phyloP scores from a whole-genome alignment of 352 stramenopile species.

The Globisporangium splendens region DNA sequence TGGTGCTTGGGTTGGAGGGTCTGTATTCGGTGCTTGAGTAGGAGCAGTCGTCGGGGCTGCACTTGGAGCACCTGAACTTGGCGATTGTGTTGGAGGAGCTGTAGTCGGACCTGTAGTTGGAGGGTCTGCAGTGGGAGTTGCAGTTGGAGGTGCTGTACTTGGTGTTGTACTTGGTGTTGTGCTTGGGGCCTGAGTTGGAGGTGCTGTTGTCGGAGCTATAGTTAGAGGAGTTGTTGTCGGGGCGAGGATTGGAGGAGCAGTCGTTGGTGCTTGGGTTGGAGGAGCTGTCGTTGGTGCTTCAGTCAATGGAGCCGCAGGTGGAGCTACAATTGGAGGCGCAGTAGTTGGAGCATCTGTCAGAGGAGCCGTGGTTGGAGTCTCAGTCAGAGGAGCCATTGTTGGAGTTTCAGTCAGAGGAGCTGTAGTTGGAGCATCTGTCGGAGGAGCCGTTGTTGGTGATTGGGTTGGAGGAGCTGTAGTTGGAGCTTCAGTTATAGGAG shows the following conservation, averaged over 20 bases:
- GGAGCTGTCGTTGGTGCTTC: not conserved
- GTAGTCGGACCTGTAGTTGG: not conserved
- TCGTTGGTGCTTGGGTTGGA: not conserved
- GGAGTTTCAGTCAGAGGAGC: not conserved
- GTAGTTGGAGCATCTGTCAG: not conserved
- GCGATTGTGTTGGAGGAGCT: not conserved
- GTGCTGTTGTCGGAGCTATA: not conserved
- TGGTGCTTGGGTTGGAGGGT: slow-evolving; percentile 7
- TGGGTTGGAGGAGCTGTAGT: slow-evolving; percentile 5
- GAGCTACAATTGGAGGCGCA: not conserved
- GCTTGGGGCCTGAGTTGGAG: not conserved
- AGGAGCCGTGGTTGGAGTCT: slow-evolving; percentile 3
- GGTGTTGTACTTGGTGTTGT: not conserved
- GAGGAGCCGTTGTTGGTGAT: not conserved
- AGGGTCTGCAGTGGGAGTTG: not conserved
- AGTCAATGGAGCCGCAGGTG: not conserved
- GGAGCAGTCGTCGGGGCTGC: not conserved
- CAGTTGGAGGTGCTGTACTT: not conserved
- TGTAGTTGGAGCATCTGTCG: not conserved
- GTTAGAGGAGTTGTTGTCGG: slow-evolving; percentile 3
- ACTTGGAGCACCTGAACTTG: not conserved
- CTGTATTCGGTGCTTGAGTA: not conserved
- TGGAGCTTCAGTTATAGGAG: not conserved
- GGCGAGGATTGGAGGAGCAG: not conserved
- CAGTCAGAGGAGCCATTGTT: slow-evolving; percentile 3